A percentile compares a stretch with the other conserved stretches of the same genome.
Evolutionary conservation across 2,329 filamentous ascomycete species (phyloP).

Genomic region (Blumeriella jaapii): DNA sequence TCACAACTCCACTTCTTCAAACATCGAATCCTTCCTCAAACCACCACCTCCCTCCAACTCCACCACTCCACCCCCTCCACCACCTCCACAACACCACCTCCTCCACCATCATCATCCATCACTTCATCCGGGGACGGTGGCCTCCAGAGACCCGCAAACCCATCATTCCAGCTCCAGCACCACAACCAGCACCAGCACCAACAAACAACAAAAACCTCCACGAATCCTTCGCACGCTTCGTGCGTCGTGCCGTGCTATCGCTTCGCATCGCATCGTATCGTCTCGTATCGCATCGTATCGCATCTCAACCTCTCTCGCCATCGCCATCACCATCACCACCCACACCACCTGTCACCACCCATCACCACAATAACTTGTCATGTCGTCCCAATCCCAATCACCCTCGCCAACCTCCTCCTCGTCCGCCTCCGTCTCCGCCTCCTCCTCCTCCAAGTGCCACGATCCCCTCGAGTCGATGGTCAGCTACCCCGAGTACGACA

Average conservation of each 20-base stretch:
- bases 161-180: too few species aligned
- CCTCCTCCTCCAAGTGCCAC: slow-evolving; percentile 20
- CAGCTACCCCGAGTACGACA: slow-evolving; percentile 53
- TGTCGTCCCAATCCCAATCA: slow-evolving; percentile 19
- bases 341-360: background rate
- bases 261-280: background rate
- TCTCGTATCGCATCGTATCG: background rate
- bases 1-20: too few species aligned
- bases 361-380: slow-evolving; percentile 7
- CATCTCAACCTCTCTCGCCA: background rate
- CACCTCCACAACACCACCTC: too few species aligned
- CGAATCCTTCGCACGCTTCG: too few species aligned
- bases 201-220: too few species aligned
- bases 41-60: too few species aligned
- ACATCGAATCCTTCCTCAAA: too few species aligned
- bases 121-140: too few species aligned
- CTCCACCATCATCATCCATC: too few species aligned
- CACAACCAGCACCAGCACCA: too few species aligned
- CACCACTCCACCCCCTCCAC: too few species aligned
- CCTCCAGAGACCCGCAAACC: too few species aligned
- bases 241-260: background rate
- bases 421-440: slow-evolving; percentile 18
- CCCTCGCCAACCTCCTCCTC: slow-evolving; percentile 19
- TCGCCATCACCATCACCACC: background rate
- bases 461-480: slow-evolving; percentile 42